Conservation (phyloP, 352 stramenopile genomes). For the Globisporangium nodosum region DNA sequence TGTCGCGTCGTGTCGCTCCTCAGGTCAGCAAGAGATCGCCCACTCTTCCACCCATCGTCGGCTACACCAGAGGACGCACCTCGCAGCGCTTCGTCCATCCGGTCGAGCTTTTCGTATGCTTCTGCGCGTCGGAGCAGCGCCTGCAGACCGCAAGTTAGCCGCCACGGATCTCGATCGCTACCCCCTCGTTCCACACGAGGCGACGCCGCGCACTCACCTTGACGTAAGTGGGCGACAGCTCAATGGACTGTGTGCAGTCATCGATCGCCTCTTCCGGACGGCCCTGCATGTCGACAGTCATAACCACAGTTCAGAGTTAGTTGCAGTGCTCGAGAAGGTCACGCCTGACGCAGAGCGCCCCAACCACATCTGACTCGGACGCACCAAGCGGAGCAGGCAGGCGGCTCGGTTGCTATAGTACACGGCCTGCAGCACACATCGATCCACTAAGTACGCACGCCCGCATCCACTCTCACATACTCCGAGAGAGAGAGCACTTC, state of each 20-base stretch:
- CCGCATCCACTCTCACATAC: not conserved
- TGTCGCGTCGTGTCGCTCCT: not conserved
- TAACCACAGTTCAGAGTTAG: not conserved
- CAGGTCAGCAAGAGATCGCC: too few species aligned
- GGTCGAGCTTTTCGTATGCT: constrained; percentile 90
- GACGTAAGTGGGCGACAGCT: constrained; percentile 94
- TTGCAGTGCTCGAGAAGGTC: not conserved
- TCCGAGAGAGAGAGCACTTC: not conserved
- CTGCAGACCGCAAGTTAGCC: constrained; percentile 11
- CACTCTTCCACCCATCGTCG: too few species aligned
- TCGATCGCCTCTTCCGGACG: constrained; percentile 89
- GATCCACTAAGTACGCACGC: not conserved
- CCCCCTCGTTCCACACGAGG: too few species aligned
- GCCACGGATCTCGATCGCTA: not conserved
- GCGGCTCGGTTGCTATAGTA: constrained; percentile 85
- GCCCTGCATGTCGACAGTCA: constrained; percentile 12
- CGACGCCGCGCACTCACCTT: constrained; percentile 59
- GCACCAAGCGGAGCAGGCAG: constrained; percentile 61
- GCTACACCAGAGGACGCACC: constrained; percentile 25
- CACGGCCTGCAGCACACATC: constrained; percentile 40
- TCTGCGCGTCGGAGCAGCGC: constrained; percentile 89
- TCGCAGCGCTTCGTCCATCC: constrained; percentile 91
- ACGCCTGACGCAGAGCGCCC: too few species aligned
- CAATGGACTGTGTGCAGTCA: constrained; percentile 92
- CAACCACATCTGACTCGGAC: not conserved